Evolutionary conservation across 257 asterid species (phyloP).

Genomic region (Penstemon newberryi): DNA sequence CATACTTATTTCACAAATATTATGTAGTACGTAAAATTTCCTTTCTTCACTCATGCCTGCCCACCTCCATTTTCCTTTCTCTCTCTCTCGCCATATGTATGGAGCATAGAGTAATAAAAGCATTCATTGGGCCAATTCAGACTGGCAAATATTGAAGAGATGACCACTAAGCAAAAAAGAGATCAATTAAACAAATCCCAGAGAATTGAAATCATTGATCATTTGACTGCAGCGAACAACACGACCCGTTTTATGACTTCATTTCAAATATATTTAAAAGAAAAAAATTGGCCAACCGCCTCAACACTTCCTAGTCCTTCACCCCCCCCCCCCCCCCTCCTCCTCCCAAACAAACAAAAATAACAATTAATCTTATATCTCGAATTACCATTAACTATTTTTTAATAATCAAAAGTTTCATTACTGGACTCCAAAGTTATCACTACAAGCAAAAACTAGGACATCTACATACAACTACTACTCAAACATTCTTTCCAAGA

Average conservation of each 20-base stretch:
- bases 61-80: constrained; percentile 21
- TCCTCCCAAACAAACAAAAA: constrained; percentile 6
- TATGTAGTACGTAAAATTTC: not conserved
- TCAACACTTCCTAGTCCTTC: not conserved
- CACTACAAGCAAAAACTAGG: not conserved
- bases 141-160: not conserved
- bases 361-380: constrained; percentile 6
- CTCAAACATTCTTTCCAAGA: not conserved
- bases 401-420: not conserved
- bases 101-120: not conserved
- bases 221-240: not conserved
- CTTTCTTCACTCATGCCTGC: constrained; percentile 20
- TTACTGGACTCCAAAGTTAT: not conserved
- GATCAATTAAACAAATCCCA: not conserved
- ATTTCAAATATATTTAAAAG: constrained; percentile 19
- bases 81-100: constrained; percentile 16
- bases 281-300: constrained; percentile 17
- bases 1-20: constrained; percentile 3
- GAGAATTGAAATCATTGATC: not conserved
- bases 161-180: not conserved
- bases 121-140: not conserved
- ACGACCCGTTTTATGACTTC: not conserved
- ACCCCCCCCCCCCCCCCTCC: not conserved
- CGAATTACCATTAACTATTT: not conserved
- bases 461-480: not conserved